phyloP scores from a whole-genome alignment of 2,329 filamentous ascomycete genomes.

The Raffaelea albimanens region DNA sequence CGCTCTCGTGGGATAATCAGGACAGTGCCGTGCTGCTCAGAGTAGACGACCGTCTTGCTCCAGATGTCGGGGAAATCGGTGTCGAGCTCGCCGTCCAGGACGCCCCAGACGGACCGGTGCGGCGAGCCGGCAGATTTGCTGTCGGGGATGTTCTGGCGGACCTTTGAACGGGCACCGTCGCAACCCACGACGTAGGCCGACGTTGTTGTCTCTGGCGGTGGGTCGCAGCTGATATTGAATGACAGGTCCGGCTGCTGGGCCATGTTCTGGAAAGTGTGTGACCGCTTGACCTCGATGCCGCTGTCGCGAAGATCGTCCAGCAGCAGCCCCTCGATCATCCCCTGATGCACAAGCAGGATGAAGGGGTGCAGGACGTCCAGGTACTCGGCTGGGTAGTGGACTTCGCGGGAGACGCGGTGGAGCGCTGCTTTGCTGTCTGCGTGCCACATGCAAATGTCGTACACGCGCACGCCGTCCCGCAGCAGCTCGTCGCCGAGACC shows the following conservation, averaged over 20 bases:
- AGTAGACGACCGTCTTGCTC: conserved; percentile 63
- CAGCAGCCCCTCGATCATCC: conserved; percentile 63
- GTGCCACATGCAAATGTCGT: conserved; percentile 68
- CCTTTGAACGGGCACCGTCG: conserved; percentile 62
- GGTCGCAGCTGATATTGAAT: not conserved
- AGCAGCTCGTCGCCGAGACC: conserved; percentile 56
- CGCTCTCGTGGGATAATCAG: conserved; percentile 64
- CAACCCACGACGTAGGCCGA: conserved; percentile 61
- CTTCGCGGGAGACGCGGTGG: conserved; percentile 24
- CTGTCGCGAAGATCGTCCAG: conserved; percentile 58
- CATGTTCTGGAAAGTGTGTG: conserved; percentile 51
- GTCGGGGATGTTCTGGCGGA: conserved; percentile 50
- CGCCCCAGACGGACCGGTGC: conserved; percentile 49
- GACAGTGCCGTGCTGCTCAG: conserved; percentile 56
- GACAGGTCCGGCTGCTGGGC: conserved; percentile 1
- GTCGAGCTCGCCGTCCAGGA: conserved; percentile 59
- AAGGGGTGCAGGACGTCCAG: conserved; percentile 44
- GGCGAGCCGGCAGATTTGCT: conserved; percentile 1
- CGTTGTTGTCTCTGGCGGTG: not conserved
- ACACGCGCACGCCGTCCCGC: conserved; percentile 56
- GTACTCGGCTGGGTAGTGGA: conserved; percentile 49
- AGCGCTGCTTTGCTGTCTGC: conserved; percentile 43
- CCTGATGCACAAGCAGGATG: conserved; percentile 56
- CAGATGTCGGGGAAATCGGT: conserved; percentile 68
- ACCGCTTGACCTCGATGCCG: conserved; percentile 53